A percentile compares a stretch with the other conserved stretches of the same genome.
phyloP scores from a whole-genome alignment of 2,329 filamentous ascomycete species.

The Harringtonia lauricola region DNA sequence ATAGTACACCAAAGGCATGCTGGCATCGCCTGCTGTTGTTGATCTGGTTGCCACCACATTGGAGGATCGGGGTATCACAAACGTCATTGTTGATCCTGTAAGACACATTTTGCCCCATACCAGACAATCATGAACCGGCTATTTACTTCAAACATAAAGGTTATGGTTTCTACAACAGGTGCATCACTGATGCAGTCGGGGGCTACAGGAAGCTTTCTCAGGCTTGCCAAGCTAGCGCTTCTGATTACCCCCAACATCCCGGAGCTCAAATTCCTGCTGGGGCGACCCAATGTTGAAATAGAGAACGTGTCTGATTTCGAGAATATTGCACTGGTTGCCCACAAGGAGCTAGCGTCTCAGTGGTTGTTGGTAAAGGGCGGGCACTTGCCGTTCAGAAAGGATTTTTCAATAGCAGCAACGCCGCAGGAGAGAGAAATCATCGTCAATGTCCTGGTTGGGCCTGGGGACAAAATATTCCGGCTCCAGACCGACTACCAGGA shows the following conservation, averaged over 20 bases:
- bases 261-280: slow-evolving; percentile 57
- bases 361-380: slow-evolving; percentile 87
- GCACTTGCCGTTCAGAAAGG: slow-evolving; percentile 65
- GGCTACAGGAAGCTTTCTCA: slow-evolving; percentile 50
- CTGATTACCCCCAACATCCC: slow-evolving; percentile 70
- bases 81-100: slow-evolving; percentile 67
- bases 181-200: slow-evolving; percentile 53
- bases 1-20: slow-evolving; percentile 51
- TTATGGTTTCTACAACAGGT: slow-evolving; percentile 86
- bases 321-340: slow-evolving; percentile 45
- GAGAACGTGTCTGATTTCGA: slow-evolving; percentile 55
- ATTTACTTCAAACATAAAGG: slow-evolving; percentile 35
- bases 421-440: slow-evolving; percentile 54
- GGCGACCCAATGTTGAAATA: slow-evolving; percentile 29
- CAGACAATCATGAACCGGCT: not conserved
- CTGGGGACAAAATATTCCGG: slow-evolving; percentile 36
- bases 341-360: slow-evolving; percentile 60
- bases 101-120: slow-evolving; percentile 6
- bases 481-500: slow-evolving; percentile 62
- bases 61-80: slow-evolving; percentile 41
- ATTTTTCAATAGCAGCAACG: slow-evolving; percentile 45
- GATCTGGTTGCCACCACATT: slow-evolving; percentile 56
- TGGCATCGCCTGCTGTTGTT: slow-evolving; percentile 63
- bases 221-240: slow-evolving; percentile 54
- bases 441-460: slow-evolving; percentile 65